A percentile compares a stretch with the other conserved stretches of the same genome.
These are phyloP conservation scores for Fusarium setosum DNA, from an alignment of 2,329 filamentous ascomycete genomes.

Conservation along the genomic window DNA sequence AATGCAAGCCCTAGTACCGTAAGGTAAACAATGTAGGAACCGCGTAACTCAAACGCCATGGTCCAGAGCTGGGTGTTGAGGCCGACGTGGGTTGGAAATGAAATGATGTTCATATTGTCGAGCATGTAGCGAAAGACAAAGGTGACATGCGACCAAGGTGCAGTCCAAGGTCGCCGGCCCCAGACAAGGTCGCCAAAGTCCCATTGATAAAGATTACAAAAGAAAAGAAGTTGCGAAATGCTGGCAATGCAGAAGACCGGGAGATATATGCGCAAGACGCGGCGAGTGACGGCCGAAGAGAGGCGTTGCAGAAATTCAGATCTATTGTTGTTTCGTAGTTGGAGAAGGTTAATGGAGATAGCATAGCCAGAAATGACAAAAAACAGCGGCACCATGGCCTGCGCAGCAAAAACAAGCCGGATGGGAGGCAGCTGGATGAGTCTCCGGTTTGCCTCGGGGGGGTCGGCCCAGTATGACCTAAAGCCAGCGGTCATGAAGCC, in stretches of 20 bases:
- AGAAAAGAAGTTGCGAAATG: constrained; percentile 20
- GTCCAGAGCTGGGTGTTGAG: constrained; percentile 24
- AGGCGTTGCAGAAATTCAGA: constrained; percentile 10
- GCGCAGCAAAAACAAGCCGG: constrained; percentile 17
- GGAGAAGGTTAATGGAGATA: constrained; percentile 18
- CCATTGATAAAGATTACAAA: constrained; percentile 16
- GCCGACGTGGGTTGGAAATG: constrained; percentile 15
- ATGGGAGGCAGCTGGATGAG: constrained; percentile 23
- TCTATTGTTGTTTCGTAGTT: constrained; percentile 10
- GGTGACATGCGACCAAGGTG: constrained; percentile 17
- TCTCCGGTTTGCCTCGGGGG: constrained; percentile 18
- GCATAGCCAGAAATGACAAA: constrained; percentile 22
- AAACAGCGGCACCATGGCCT: constrained; percentile 22
- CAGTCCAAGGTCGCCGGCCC: constrained; percentile 17
- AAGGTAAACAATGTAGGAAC: constrained; percentile 21
- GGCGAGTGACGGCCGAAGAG: constrained; percentile 20
- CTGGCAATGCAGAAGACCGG: constrained; percentile 17
- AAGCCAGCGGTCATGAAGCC: constrained; percentile 1
- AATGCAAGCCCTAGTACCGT: constrained; percentile 9
- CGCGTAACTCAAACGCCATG: constrained; percentile 21
- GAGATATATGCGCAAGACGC: constrained; percentile 22
- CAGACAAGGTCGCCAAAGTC: constrained; percentile 17
- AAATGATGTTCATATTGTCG: constrained; percentile 17
- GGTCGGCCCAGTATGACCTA: constrained; percentile 19
- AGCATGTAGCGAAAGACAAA: constrained; percentile 26